Evolutionary conservation across 2,329 filamentous ascomycete species (phyloP), one percentile per base, ranked within the genome.

Genomic region (Paraphaeosphaeria minitans): DNA sequence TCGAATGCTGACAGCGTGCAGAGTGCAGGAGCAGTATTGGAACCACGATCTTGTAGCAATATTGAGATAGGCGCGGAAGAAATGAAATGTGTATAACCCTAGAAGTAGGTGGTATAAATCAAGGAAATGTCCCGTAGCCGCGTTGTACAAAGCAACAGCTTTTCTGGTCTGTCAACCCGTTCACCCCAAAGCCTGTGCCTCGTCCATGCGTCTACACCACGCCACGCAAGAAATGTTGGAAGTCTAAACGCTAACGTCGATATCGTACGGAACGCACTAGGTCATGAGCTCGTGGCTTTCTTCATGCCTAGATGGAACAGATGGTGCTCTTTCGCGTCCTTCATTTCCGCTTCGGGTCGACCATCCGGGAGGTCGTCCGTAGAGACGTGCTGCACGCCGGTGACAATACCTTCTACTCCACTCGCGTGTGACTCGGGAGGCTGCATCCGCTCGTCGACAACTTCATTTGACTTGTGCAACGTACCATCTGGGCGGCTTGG

Each of bases 341-440:
- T 71, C 66, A 78, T 67, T 48, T 81, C 70, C 8, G 71, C 66
- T 60, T 80, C 77, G 12, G 78, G 76, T 24, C 67, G 66, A 2
- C 80, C 79, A 39, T 71, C 79, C 0, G 80, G 79, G 4, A 81
- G 67, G n/a, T 78, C 75, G n/a, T 70, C 64, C 1, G 79, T 81
- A 0, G 73, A 72, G 12, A 77, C 66, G 55, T 76, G 74, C 43
- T 74, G 68, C 13, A 68, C 59, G 2, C 72, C 67, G 19, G 65
- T 63, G 13, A 72, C 64, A 33, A 69, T 60, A 49, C 67, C 66
- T 56, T 55, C 60, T n/a, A 64, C 53, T 45, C 60, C 58, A 35
- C 57, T 60, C 45, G 56, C 56, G 53, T 70, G 61, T 31, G 71
- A 67, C 53, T 68, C 71, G 47, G 68, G 60, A 49, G 65, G 59